Conservation (phyloP, 257 asterid genomes). For the Rauvolfia tetraphylla region DNA sequence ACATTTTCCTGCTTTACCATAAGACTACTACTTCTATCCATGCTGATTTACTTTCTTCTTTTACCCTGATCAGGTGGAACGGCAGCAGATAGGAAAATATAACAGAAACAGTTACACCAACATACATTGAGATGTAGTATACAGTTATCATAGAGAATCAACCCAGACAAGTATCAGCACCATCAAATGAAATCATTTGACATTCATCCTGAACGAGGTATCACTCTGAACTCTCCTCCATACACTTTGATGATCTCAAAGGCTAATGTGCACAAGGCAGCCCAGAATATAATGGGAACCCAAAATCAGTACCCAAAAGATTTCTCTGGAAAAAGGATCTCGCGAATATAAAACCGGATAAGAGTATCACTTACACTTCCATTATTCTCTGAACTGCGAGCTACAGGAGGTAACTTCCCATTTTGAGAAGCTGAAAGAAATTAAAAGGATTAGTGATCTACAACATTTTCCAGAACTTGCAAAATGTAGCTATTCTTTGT, state of each 20-base stretch:
- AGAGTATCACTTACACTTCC: constrained; percentile 62
- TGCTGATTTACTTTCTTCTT: background rate
- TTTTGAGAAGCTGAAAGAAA: constrained; percentile 23
- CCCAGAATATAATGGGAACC: background rate
- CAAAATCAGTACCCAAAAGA: background rate
- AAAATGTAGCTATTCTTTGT: background rate
- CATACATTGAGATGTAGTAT: background rate
- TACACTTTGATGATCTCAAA: constrained; percentile 1
- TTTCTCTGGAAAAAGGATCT: background rate
- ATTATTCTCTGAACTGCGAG: constrained; percentile 64
- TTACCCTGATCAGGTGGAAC: background rate
- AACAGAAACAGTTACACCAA: background rate
- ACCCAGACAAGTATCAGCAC: background rate
- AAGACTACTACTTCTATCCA: background rate
- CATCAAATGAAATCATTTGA: background rate
- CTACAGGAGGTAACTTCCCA: constrained; percentile 71
- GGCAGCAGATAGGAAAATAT: background rate
- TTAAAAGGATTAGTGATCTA: constrained; percentile 6
- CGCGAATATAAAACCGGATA: background rate
- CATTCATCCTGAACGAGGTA: background rate
- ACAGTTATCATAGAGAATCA: background rate
- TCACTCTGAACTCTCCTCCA: background rate
- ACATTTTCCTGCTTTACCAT: background rate
- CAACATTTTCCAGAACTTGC: constrained; percentile 5
- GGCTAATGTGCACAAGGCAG: background rate